Conservation (phyloP, 495 filamentous ascomycete genomes). For the Hypoxylon trugodes region DNA sequence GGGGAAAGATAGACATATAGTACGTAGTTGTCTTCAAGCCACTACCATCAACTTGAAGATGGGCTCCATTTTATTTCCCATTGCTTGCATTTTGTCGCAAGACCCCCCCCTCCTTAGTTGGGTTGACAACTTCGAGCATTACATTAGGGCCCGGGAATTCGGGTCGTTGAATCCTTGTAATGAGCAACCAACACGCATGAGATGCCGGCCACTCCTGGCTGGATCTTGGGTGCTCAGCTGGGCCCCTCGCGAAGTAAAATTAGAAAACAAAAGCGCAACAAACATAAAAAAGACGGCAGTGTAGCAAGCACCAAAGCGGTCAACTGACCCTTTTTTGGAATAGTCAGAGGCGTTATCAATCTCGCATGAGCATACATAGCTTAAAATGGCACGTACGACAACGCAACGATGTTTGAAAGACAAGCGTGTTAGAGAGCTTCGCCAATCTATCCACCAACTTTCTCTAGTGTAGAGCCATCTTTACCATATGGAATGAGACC, state of each 20-base stretch:
- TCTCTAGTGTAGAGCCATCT: constrained; percentile 3
- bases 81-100: constrained; percentile 34
- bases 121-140: constrained; percentile 38
- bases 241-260: constrained; percentile 32
- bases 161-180: constrained; percentile 35
- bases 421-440: constrained; percentile 26
- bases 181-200: constrained; percentile 39
- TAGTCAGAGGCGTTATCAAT: constrained; percentile 24
- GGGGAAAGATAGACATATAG: constrained; percentile 35
- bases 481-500: constrained; percentile 32
- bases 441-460: constrained; percentile 11
- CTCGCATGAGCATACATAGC: constrained; percentile 29
- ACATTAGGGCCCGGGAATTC: constrained; percentile 34
- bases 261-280: constrained; percentile 34
- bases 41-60: constrained; percentile 39
- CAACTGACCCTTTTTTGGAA: constrained; percentile 27
- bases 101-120: constrained; percentile 34
- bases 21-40: constrained; percentile 42
- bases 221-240: constrained; percentile 29
- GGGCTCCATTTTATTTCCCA: constrained; percentile 29
- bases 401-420: constrained; percentile 23
- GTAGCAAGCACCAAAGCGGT: constrained; percentile 35
- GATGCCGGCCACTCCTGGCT: constrained; percentile 24
- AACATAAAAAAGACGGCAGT: constrained; percentile 25
- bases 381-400: constrained; percentile 27